Evolutionary conservation across 371 early-diverging fungal species (phyloP), one percentile per base, ranked within the genome.

Genomic region (Mucor velutinosus): DNA sequence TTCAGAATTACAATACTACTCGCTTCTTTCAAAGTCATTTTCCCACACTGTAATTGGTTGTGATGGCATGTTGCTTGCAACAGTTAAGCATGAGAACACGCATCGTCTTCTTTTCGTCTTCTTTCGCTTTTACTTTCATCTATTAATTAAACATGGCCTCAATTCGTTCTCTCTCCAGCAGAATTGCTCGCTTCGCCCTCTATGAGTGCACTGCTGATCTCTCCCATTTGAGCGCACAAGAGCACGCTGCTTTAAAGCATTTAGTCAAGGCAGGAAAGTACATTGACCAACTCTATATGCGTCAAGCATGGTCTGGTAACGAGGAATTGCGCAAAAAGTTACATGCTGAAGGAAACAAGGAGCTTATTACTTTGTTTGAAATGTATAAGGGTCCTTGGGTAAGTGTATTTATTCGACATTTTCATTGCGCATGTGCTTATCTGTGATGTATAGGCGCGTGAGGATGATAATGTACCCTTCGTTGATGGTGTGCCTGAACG

Each of bases 311-410:
- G 94, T 75, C 86, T 7, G 89, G 90, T 3, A 90, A 90, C 66
- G 80, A 87, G 60, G 79, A 67, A 7, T 82, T 93, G 17, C 82
- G 83, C 55, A 63, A 83, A 32, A 70, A 84, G 60, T 77, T 93
- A 11, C 71, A 78, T 21, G 58, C 71, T 6, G 66, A 74, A 35
- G 76, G 75, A 45, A 70, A 79, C 37, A 66, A 73, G 14, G 84
- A 86, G 32, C 67, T 75, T 41, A 73, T 80, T 10, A 65, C 71
- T 4, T 76, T 90, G 32, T 90, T 93, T 72, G 85, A 88, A 53
- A 78, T 92, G 73, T 86, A 89, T 76, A 88, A 87, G 56, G 93
- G 92, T 0, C 93, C 92, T 41, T 93, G 92, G 92, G 92, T 83
- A 73, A 74, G 60, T 37, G 32, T 32, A 1, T 17, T 57, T 33